Percentiles rank a stretch among this genome's conserved stretches.
phyloP scores from a whole-genome alignment of 352 stramenopile genomes.

The Globisporangium paddicum region DNA sequence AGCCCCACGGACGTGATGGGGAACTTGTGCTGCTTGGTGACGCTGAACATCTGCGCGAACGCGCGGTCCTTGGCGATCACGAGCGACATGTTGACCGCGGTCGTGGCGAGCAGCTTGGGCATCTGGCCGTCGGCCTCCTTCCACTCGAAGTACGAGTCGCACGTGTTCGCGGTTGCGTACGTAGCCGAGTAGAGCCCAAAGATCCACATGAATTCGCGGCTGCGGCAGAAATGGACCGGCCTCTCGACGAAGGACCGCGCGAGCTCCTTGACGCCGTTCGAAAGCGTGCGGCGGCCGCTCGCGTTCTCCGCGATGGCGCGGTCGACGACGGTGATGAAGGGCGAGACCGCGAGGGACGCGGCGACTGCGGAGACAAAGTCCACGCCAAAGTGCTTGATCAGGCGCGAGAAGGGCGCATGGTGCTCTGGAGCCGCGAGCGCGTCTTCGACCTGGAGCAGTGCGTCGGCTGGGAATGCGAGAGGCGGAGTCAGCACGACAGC shows the following conservation, averaged over 20 bases:
- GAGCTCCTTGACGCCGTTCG: constrained; percentile 65
- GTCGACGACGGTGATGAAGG: constrained; percentile 87
- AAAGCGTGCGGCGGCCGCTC: constrained; percentile 56
- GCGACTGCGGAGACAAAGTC: constrained; percentile 51
- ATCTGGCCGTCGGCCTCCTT: constrained; percentile 62
- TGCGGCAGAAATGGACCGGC: constrained; percentile 73
- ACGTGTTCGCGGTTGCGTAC: constrained; percentile 79
- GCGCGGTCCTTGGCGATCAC: constrained; percentile 88
- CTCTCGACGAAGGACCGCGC: constrained; percentile 49
- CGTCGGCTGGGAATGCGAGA: constrained; percentile 12
- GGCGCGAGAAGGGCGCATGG: constrained; percentile 14
- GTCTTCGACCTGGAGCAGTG: constrained; percentile 23
- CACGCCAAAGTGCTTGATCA: constrained; percentile 33
- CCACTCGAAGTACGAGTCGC: constrained; percentile 85
- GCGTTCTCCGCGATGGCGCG: constrained; percentile 88
- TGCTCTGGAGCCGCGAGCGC: constrained; percentile 7
- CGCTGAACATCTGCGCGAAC: constrained; percentile 89
- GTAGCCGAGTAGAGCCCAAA: constrained; percentile 88
- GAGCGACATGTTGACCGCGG: constrained; percentile 86
- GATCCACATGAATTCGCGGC: constrained; percentile 84
- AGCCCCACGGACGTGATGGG: constrained; percentile 72
- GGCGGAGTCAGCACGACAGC: constrained; percentile 4
- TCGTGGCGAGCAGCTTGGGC: constrained; percentile 86
- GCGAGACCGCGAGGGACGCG: constrained; percentile 65
- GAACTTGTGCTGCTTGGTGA: constrained; percentile 70